phyloP scores from a whole-genome alignment of 2,329 filamentous ascomycete species.

The Calonectria ilicicola region DNA sequence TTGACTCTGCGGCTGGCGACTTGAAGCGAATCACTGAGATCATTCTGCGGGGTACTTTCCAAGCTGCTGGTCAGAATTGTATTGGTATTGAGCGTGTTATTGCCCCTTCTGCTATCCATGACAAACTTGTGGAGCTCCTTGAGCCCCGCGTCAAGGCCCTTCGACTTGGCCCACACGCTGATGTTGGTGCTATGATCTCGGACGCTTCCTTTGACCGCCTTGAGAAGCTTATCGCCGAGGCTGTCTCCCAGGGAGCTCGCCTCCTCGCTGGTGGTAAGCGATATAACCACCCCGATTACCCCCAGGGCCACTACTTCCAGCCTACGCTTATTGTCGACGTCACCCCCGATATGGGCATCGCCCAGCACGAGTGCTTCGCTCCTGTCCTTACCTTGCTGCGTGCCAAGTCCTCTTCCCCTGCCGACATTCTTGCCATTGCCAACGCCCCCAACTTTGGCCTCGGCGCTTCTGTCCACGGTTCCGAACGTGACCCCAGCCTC shows the following conservation, averaged over 20 bases:
- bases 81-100: conserved; percentile 96
- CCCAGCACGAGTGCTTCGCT: conserved; percentile 91
- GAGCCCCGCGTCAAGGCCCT: conserved; percentile 80
- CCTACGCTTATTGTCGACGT: conserved; percentile 95
- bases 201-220: conserved; percentile 79
- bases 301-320: conserved; percentile 88
- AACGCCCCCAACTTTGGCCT: conserved; percentile 90
- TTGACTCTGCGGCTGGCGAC: conserved; percentile 78
- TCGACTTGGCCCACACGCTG: conserved; percentile 80
- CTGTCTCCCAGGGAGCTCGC: conserved; percentile 81
- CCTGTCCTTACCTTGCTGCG: conserved; percentile 90
- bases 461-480: conserved; percentile 88
- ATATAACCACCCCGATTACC: conserved; percentile 77
- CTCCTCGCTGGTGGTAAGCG: conserved; percentile 85
- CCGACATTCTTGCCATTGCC: conserved; percentile 79
- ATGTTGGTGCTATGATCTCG: conserved; percentile 93
- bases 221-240: conserved; percentile 81
- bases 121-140: conserved; percentile 76
- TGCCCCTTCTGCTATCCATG: conserved; percentile 81
- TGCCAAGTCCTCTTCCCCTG: conserved; percentile 68
- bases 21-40: conserved; percentile 82
- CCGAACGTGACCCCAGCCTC: conserved; percentile 70
- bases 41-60: conserved; percentile 92
- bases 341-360: conserved; percentile 85
- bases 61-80: conserved; percentile 96